Evolutionary conservation across 75 land plant genomes (phyloP).

Genomic region (Azolla pinnata): DNA sequence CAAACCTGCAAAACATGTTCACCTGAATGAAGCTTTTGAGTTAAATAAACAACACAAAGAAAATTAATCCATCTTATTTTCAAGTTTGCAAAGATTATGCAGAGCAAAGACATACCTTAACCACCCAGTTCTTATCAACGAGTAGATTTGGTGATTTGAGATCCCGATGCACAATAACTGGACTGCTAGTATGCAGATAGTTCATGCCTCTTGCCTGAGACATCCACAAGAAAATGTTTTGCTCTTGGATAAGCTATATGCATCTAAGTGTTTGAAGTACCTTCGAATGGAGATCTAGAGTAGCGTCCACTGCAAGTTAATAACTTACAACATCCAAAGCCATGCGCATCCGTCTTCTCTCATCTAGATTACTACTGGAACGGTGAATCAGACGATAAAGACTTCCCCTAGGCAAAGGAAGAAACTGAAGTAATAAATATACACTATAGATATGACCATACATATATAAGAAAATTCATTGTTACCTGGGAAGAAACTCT

Average conservation of each 20-base stretch:
- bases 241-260: too few species aligned
- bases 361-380: constrained; percentile 86
- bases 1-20: constrained; percentile 47
- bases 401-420: constrained; percentile 65
- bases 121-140: constrained; percentile 92
- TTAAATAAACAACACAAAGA: not conserved
- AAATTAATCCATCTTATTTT: too few species aligned
- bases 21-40: not conserved
- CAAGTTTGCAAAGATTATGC: too few species aligned
- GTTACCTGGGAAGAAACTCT: constrained; percentile 95
- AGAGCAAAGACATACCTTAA: constrained; percentile 44
- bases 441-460: not conserved
- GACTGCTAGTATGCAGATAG: constrained; percentile 70
- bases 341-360: constrained; percentile 85
- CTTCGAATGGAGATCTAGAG: not conserved
- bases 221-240: too few species aligned
- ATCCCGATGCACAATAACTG: constrained; percentile 83
- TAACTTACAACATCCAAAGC: constrained; percentile 92
- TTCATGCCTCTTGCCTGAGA: constrained; percentile 84
- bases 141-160: constrained; percentile 87
- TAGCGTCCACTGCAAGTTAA: not conserved
- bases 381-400: constrained; percentile 86
- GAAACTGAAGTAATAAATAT: not conserved
- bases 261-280: too few species aligned
- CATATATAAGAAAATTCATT: not conserved